These are phyloP conservation scores for Jamesozyma hellenica DNA, from an alignment of 805 yeast species.

Conservation along the genomic window DNA sequence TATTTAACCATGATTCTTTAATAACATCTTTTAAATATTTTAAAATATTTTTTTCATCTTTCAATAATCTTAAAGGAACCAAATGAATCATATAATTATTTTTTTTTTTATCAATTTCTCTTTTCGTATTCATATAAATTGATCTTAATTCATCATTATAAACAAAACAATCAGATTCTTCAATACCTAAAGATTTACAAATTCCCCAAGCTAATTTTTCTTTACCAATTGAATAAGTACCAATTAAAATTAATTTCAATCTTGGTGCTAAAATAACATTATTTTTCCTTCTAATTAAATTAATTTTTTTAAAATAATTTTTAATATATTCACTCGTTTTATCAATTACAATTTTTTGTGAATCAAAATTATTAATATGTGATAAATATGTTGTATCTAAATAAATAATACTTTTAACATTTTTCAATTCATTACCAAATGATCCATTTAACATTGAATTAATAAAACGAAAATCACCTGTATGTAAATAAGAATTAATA, in stretches of 20 bases:
- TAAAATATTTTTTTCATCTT: conserved; percentile 28
- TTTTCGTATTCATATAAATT: conserved; percentile 1
- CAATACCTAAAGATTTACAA: conserved; percentile 36
- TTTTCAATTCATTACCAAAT: conserved; percentile 23
- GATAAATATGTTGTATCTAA: conserved; percentile 85
- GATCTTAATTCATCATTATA: conserved; percentile 6
- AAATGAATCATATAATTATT: conserved; percentile 44
- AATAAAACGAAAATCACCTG: conserved; percentile 86
- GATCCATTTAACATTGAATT: conserved; percentile 28
- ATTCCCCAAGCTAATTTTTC: conserved; percentile 69
- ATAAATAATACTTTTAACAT: conserved; percentile 35
- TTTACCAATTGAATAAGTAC: conserved; percentile 88
- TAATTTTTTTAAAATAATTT: background rate
- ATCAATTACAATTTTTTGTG: conserved; percentile 58
- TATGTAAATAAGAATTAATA: conserved; percentile 44
- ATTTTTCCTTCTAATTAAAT: too few relatives aligned
- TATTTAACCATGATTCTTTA: conserved; percentile 8
- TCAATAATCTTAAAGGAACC: conserved; percentile 53
- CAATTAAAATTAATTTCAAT: conserved; percentile 40
- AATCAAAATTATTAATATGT: conserved; percentile 66
- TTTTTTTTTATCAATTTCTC: background rate
- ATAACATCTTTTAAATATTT: conserved; percentile 13
- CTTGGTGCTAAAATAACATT: conserved; percentile 2
- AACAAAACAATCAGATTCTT: conserved; percentile 40
- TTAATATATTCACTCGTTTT: conserved; percentile 46